Base-by-base conservation (phyloP, 164 flowering plant genomes). In the Vitis amurensis region DNA sequence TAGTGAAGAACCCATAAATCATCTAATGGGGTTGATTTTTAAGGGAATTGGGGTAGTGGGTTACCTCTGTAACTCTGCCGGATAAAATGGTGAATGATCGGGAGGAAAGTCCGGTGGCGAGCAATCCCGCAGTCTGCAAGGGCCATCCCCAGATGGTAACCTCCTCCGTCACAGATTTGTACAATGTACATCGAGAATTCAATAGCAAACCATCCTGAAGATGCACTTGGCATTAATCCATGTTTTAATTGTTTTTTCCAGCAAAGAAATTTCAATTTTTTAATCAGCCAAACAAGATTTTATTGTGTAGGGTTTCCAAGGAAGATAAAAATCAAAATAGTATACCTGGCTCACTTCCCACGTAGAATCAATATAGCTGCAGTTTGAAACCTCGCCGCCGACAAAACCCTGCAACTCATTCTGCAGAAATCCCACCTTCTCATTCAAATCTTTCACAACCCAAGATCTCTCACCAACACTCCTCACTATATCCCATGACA, bases 101-200 rank as follows among this genome's bases (percentile, higher is more conserved):
- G 6, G 83, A 77, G 63, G 90, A 84, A 78, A 84, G 81, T 13
- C 83, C 88, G 8, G 89, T 51, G 3, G 82, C 68, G 12, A 94
- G 85, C 77, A 91, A 60, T 23, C 97, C 97, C 15, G 94, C 82
- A 11, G 94, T 88, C 80, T 89, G 93, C 75, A 94, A 75, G 63
- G 98, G 97, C 97, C 98, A 94, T 59, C 98, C 98, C 97, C 97
- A 89, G 31, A 94, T 73, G 67, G 85, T 82, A 31, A 94, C 87
- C 71, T 91, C 92, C 73, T 90, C 96, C 10, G 73, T 63, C 13
- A 67, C 66, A 0, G 96, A 90, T 78, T 82, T 82, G 79, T 85
- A 90, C 72, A 94, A 53, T 19, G 61, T 70, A 63, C 96, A 89
- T 11, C 78, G 71, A 3, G 97, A 86, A 68, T 59, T 67, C 60